Evolutionary conservation across 441 rosid genomes (phyloP).

Genomic region (Gossypium davidsonii): DNA sequence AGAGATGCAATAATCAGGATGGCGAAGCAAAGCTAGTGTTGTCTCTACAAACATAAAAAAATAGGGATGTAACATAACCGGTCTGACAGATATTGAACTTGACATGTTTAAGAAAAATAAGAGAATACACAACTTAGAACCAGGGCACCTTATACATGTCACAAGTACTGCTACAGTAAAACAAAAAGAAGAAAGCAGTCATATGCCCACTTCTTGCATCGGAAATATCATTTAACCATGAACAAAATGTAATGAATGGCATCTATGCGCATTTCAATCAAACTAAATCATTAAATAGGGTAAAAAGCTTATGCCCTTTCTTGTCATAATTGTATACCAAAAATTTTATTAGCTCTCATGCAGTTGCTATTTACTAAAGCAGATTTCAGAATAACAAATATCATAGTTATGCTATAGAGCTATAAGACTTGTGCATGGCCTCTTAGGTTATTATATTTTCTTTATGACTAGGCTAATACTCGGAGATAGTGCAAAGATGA

Average conservation of each 20-base stretch:
- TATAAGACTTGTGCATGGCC: background rate
- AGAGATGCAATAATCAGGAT: constrained; percentile 92
- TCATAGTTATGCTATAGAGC: background rate
- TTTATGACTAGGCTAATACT: background rate
- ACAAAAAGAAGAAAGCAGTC: background rate
- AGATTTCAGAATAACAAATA: background rate
- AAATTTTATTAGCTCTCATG: background rate
- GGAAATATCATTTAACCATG: background rate
- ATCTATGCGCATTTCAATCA: background rate
- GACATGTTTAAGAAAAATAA: background rate
- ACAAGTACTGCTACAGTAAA: background rate
- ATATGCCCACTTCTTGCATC: background rate
- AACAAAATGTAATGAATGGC: background rate
- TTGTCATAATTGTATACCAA: background rate
- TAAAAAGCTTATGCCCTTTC: constrained; percentile 5
- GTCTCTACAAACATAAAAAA: constrained; percentile 53
- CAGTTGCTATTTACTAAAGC: background rate
- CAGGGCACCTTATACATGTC: background rate
- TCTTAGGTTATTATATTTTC: background rate
- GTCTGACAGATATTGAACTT: background rate
- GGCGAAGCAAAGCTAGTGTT: constrained; percentile 72
- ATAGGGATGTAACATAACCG: background rate
- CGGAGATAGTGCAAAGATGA: background rate
- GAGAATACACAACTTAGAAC: background rate
- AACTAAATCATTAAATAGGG: background rate